Conservation (phyloP, 2,329 filamentous ascomycete genomes). For the Pezicula radicicola region DNA sequence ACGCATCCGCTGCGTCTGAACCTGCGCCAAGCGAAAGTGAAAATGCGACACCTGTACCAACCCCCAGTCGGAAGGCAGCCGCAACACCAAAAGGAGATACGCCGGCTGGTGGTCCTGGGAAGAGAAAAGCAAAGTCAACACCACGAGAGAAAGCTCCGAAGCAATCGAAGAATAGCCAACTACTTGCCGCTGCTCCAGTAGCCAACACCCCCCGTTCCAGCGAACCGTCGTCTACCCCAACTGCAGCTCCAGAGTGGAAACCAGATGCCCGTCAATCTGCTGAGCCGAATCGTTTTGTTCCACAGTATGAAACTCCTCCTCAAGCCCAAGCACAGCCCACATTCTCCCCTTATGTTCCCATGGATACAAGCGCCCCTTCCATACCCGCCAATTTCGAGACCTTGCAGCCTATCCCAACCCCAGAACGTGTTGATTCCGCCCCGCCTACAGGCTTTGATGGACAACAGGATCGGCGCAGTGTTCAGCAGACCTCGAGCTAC, state of each 20-base stretch:
- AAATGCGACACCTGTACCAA: slow-evolving; percentile 52
- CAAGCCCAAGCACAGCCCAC: slow-evolving; percentile 7
- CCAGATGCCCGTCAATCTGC: slow-evolving; percentile 10
- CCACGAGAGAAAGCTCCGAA: slow-evolving; percentile 24
- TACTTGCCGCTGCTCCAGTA: slow-evolving; percentile 22
- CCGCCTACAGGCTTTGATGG: slow-evolving; percentile 20
- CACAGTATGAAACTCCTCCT: slow-evolving; percentile 20
- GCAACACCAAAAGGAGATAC: slow-evolving; percentile 39
- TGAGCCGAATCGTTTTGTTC: slow-evolving; percentile 13
- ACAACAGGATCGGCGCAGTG: slow-evolving; percentile 22
- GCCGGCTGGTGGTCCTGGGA: slow-evolving; percentile 32
- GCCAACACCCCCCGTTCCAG: slow-evolving; percentile 7
- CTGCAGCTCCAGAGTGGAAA: slow-evolving; percentile 16
- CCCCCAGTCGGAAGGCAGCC: slow-evolving; percentile 49
- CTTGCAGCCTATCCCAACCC: slow-evolving; percentile 12
- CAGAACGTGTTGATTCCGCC: slow-evolving; percentile 24
- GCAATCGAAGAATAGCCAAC: slow-evolving; percentile 27
- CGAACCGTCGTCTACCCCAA: slow-evolving; percentile 20
- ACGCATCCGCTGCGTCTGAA: neutral
- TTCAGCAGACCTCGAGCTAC: slow-evolving; percentile 70
- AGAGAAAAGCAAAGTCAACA: slow-evolving; percentile 32
- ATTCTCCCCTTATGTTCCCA: slow-evolving; percentile 16
- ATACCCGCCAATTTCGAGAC: slow-evolving; percentile 17
- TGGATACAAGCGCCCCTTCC: slow-evolving; percentile 15
- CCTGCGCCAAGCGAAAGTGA: slow-evolving; percentile 68